Evolutionary conservation across 108 stramenopile genomes (phyloP).

Genomic region (Phaeodactylum tricornutum): DNA sequence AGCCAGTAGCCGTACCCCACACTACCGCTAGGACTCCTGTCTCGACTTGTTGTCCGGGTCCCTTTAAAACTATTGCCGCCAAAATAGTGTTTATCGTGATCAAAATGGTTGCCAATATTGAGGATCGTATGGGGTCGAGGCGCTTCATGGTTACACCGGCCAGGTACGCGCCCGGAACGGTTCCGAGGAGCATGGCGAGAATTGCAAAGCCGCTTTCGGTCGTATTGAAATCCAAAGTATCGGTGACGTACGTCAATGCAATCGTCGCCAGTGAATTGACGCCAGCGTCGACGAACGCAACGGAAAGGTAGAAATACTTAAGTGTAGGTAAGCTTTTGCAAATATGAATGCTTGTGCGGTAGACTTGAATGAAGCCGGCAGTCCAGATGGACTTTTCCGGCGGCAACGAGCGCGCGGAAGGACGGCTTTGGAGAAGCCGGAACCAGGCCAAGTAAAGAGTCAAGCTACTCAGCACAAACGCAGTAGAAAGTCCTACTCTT

Average conservation of each 20-base stretch:
- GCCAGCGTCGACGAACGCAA: conserved; percentile 36
- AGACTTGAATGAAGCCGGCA: conserved; percentile 35
- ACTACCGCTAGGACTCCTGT: conserved; percentile 43
- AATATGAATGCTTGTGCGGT: conserved; percentile 23
- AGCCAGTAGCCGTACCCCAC: conserved; percentile 59
- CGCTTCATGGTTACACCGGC: conserved; percentile 6
- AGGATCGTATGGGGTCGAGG: conserved; percentile 24
- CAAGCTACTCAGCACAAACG: conserved; percentile 23
- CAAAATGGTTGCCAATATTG: conserved; percentile 11
- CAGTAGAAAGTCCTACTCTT: conserved; percentile 25
- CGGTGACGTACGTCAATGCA: conserved; percentile 8
- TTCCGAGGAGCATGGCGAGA: conserved; percentile 21
- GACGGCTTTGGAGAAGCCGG: conserved; percentile 29
- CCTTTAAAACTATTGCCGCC: conserved; percentile 21
- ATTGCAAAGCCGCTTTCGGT: conserved; percentile 36
- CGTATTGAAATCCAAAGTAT: conserved; percentile 27
- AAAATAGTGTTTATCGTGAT: conserved; percentile 10
- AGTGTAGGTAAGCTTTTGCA: conserved; percentile 20
- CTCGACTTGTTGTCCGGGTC: conserved; percentile 33
- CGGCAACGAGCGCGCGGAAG: conserved; percentile 29
- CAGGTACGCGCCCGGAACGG: conserved; percentile 35
- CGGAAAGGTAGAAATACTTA: conserved; percentile 38
- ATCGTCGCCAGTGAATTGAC: conserved; percentile 25
- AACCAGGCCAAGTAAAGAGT: conserved; percentile 32
- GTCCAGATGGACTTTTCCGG: conserved; percentile 20